These are phyloP conservation scores for Penicillium antarcticum DNA, from an alignment of 495 filamentous ascomycete genomes.

Conservation along the genomic window DNA sequence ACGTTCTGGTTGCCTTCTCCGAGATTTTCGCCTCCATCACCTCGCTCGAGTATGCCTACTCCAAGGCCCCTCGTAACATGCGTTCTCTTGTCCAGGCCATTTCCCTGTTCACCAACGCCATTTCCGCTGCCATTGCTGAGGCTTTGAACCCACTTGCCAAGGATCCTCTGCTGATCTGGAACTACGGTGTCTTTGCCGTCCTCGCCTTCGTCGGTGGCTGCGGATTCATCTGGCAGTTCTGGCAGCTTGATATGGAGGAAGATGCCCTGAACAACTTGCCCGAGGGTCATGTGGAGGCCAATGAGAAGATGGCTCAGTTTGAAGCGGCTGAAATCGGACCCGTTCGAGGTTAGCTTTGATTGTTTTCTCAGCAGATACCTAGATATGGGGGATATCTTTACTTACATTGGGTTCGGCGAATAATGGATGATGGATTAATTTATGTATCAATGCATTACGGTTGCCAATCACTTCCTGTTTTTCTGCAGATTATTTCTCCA, in stretches of 20 bases:
- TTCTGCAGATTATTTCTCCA: too few species aligned
- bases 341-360: constrained; percentile 8
- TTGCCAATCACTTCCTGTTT: too few species aligned
- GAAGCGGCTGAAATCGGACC: constrained; percentile 17
- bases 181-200: constrained; percentile 63
- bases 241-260: constrained; percentile 57
- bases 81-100: constrained; percentile 66
- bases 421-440: too few species aligned
- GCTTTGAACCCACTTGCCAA: constrained; percentile 57
- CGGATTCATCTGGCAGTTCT: constrained; percentile 57
- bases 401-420: too few species aligned
- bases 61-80: constrained; percentile 80
- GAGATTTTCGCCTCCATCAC: constrained; percentile 69
- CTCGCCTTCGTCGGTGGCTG: constrained; percentile 55
- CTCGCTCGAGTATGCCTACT: constrained; percentile 71
- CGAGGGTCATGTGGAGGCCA: constrained; percentile 16
- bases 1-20: constrained; percentile 61
- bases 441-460: too few species aligned
- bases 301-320: constrained; percentile 10
- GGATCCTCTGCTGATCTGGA: constrained; percentile 63
- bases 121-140: constrained; percentile 61
- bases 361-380: background rate
- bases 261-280: constrained; percentile 58
- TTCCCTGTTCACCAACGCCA: constrained; percentile 65
- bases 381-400: too few species aligned